Base-by-base conservation (phyloP, 75 land plant genomes). In the Pinus albicaulis region DNA sequence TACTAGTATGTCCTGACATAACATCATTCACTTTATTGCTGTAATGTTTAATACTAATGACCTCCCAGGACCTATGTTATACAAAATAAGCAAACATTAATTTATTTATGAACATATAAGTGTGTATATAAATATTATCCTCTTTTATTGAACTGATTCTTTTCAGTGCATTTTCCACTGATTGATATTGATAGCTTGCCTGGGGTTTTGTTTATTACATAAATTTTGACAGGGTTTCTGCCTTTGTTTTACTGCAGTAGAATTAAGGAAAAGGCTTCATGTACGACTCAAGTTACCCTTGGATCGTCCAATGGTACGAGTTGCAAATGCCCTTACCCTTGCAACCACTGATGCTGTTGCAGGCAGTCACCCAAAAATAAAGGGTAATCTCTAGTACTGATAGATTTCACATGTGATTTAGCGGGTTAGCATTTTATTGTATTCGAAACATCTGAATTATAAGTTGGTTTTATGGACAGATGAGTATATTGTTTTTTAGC, bases 261-360 rank as follows among this genome's bases (percentile, higher is more conserved):
- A 96, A 75, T 23, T 79, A 23, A 88, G 99, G 68, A 87, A 68
- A 78, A 74, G 79, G 28, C 77, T 96, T 26, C 98, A 96, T 73
- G 75, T 60, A 44, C 82, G 98, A 64, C 81, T 94, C 38, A 91
- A 92, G 41, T 82, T 96, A 71, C 95, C 98, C 11, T 72, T 90
- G 68, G 93, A 97, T 89, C 92, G 95, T n/a, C 99, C 99, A 74
- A 83, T 94, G 20, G 79, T 97, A 44, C 88, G 90, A 36, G 83
- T 89, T 75, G 98, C 98, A 71, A 97, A 92, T 89, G 86, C 99
- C 17, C 41, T 97, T 62, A 77, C 71, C 66, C 80, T 93, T 72
- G 77, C 78, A 69, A 28, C 25, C 20, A 26, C 26, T 4, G 75
- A 79, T 25, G 64, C 34, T 62, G 76, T 61, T 56, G 52, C 77